These are phyloP conservation scores for Cenchrus purpureus DNA, from an alignment of 176 grass and related monocot genomes.

Conservation along the genomic window DNA sequence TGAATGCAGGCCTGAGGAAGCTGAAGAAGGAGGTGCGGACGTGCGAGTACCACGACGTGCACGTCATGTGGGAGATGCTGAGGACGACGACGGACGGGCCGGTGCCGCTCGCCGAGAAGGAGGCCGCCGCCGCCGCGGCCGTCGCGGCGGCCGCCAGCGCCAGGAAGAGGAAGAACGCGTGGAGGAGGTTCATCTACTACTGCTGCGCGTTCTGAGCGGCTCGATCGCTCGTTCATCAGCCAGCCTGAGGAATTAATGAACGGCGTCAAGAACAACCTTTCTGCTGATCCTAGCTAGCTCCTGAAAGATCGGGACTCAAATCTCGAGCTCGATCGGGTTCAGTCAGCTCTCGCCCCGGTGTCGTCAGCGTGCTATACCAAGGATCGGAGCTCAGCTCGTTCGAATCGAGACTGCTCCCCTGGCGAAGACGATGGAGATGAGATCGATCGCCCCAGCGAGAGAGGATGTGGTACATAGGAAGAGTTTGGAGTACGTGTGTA, in stretches of 20 bases:
- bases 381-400: conserved; percentile 5
- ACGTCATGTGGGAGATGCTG: conserved; percentile 93
- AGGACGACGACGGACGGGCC: conserved; percentile 51
- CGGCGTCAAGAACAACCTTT: neutral
- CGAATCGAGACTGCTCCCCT: neutral
- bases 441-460: neutral
- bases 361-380: neutral
- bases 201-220: conserved; percentile 69
- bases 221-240: neutral
- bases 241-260: neutral
- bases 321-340: neutral
- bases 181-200: conserved; percentile 56
- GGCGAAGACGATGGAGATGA: neutral
- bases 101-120: conserved; percentile 46
- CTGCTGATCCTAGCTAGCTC: conserved; percentile 6
- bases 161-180: conserved; percentile 54
- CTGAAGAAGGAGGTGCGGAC: conserved; percentile 91
- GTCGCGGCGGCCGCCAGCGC: conserved; percentile 46
- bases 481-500: conserved; percentile 19
- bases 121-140: conserved; percentile 41
- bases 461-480: conserved; percentile 24
- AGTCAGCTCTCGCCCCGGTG: neutral
- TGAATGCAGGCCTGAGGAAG: conserved; percentile 61
- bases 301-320: neutral
- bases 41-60: conserved; percentile 88